Conservation (phyloP, 2,329 filamentous ascomycete genomes). For the Ophiosphaerella narmari region DNA sequence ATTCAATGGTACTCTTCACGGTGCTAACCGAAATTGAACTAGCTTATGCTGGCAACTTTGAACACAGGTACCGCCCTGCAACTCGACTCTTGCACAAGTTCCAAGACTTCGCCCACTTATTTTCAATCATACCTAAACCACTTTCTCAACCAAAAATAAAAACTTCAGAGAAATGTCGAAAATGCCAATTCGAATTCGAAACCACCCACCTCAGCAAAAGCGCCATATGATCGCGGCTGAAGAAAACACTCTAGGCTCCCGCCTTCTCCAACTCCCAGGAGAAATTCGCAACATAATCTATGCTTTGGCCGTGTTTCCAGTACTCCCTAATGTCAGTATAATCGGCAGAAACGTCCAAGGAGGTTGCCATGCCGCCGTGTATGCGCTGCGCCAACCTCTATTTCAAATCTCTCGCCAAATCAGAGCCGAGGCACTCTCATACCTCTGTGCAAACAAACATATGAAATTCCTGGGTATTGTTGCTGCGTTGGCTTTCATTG, state of each 20-base stretch:
- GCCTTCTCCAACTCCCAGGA: slow-evolving; percentile 24
- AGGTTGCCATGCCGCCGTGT: slow-evolving; percentile 10
- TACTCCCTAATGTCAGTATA: not conserved
- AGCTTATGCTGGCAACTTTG: too few relatives aligned
- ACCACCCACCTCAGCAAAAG: too few relatives aligned
- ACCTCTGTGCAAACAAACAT: slow-evolving; percentile 17
- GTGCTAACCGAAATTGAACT: too few relatives aligned
- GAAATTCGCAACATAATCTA: slow-evolving; percentile 32
- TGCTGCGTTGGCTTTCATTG: slow-evolving; percentile 12
- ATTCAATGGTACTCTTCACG: too few relatives aligned
- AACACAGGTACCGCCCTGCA: too few relatives aligned
- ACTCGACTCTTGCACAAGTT: too few relatives aligned
- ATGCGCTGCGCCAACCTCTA: slow-evolving; percentile 14
- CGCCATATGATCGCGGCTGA: not conserved
- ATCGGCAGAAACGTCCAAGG: slow-evolving; percentile 5
- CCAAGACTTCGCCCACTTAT: too few relatives aligned
- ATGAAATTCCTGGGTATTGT: slow-evolving; percentile 13
- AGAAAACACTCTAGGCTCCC: not conserved
- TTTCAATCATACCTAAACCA: too few relatives aligned
- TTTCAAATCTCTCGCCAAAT: slow-evolving; percentile 26
- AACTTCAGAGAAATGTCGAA: too few relatives aligned
- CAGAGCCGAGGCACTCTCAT: slow-evolving; percentile 26
- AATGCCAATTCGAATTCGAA: too few relatives aligned
- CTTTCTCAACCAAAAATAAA: too few relatives aligned
- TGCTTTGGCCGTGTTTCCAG: slow-evolving; percentile 13